Conservation (phyloP, 2,329 filamentous ascomycete genomes). For the Aureobasidium leucospermi region DNA sequence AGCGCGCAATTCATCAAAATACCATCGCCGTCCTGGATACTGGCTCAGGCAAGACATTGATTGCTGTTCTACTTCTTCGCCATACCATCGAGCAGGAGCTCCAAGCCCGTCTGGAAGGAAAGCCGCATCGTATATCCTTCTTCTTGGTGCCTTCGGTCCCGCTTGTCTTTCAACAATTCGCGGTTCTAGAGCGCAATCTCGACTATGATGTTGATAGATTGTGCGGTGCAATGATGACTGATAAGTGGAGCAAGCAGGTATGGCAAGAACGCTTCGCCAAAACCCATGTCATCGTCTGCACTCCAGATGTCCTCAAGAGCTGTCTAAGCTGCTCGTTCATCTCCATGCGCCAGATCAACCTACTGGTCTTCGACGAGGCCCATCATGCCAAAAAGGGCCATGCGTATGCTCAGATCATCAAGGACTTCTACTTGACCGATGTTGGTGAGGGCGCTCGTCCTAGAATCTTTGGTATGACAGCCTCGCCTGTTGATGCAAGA, state of each 20-base stretch:
- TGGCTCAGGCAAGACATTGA: conserved; percentile 95
- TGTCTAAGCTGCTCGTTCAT: conserved; percentile 75
- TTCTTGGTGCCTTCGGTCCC: conserved; percentile 85
- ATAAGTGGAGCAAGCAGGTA: conserved; percentile 53
- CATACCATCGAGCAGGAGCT: conserved; percentile 72
- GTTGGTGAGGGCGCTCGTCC: conserved; percentile 48
- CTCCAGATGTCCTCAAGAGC: conserved; percentile 75
- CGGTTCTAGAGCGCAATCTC: conserved; percentile 73
- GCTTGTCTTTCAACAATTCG: conserved; percentile 81
- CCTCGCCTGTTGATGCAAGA: conserved; percentile 83
- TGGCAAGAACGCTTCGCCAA: conserved; percentile 53
- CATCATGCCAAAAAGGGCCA: conserved; percentile 95
- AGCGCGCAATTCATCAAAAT: conserved; percentile 76
- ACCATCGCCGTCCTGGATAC: conserved; percentile 91
- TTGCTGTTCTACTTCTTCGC: conserved; percentile 76
- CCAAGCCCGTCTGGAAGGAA: conserved; percentile 55
- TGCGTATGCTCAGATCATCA: conserved; percentile 81
- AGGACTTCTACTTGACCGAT: conserved; percentile 65
- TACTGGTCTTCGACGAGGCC: conserved; percentile 91
- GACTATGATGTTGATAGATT: conserved; percentile 67
- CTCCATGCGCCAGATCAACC: conserved; percentile 72
- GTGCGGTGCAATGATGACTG: conserved; percentile 60
- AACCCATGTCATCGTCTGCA: conserved; percentile 85
- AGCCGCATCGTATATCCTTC: conserved; percentile 63
- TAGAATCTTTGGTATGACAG: conserved; percentile 91